These are phyloP conservation scores for Orbilia quercus DNA, from an alignment of 2,329 filamentous ascomycete species.

Conservation along the genomic window DNA sequence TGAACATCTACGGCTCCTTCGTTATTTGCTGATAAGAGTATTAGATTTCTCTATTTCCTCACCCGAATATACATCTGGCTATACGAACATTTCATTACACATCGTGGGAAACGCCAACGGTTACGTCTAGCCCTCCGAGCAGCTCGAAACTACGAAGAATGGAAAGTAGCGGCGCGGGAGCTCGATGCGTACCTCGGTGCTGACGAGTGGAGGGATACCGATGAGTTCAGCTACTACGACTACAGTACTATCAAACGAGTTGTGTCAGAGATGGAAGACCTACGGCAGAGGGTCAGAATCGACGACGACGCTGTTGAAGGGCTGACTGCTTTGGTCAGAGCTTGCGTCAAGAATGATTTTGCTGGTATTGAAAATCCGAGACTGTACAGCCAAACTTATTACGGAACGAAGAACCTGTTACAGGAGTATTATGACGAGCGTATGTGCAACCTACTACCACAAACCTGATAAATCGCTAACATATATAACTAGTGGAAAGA, in stretches of 20 bases:
- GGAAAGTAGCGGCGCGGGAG: slow-evolving; percentile 81
- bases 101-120: slow-evolving; percentile 80
- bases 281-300: slow-evolving; percentile 69
- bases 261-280: slow-evolving; percentile 77
- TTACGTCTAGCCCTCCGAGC: slow-evolving; percentile 77
- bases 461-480: slow-evolving; percentile 5
- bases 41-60: slow-evolving; percentile 75
- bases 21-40: not conserved
- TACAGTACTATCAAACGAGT: slow-evolving; percentile 82
- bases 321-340: slow-evolving; percentile 80
- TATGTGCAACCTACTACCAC: slow-evolving; percentile 62
- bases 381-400: slow-evolving; percentile 97
- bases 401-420: slow-evolving; percentile 93
- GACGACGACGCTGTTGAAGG: slow-evolving; percentile 75
- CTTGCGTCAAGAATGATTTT: slow-evolving; percentile 97
- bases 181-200: slow-evolving; percentile 85
- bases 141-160: slow-evolving; percentile 81
- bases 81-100: slow-evolving; percentile 91
- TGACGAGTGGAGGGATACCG: slow-evolving; percentile 80
- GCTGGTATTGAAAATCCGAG: slow-evolving; percentile 92
- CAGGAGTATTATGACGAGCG: slow-evolving; percentile 90
- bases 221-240: slow-evolving; percentile 87
- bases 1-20: not conserved
- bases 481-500: slow-evolving; percentile 69
- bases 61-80: slow-evolving; percentile 89